Percentiles rank a stretch among this genome's conserved stretches.
phyloP scores from a whole-genome alignment of 768 basidiomycete species.

The Amanita exitialis region DNA sequence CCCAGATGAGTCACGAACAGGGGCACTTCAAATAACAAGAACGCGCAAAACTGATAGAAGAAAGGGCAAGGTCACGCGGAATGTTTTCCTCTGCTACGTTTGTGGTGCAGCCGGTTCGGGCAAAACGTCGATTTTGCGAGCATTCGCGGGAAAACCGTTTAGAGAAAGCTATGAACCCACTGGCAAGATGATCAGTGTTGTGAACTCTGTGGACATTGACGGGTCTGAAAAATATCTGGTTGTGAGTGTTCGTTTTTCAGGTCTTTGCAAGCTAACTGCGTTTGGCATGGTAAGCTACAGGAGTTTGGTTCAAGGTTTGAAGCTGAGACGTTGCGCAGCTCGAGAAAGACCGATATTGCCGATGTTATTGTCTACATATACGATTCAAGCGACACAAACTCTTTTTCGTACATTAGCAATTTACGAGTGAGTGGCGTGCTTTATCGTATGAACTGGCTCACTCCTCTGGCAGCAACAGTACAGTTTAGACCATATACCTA shows the following conservation, averaged over 20 bases:
- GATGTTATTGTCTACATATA: constrained; percentile 95
- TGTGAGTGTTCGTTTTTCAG: constrained; percentile 40
- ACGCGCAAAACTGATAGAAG: constrained; percentile 78
- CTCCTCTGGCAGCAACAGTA: constrained; percentile 77
- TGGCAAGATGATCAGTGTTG: constrained; percentile 81
- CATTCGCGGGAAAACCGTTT: constrained; percentile 81
- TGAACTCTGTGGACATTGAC: constrained; percentile 90
- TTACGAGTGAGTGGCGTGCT: constrained; percentile 50
- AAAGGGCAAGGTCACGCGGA: constrained; percentile 81
- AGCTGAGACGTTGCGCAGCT: constrained; percentile 77
- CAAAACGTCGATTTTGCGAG: constrained; percentile 79
- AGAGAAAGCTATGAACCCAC: constrained; percentile 76
- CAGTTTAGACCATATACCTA: constrained; percentile 88
- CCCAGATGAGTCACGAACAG: constrained; percentile 67
- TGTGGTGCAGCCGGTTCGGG: constrained; percentile 95
- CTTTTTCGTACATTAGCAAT: constrained; percentile 97
- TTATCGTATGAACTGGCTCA: constrained; percentile 9
- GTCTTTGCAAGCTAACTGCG: neutral
- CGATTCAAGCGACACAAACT: constrained; percentile 98
- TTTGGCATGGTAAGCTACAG: constrained; percentile 45
- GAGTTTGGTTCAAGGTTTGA: constrained; percentile 97
- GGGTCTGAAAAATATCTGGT: constrained; percentile 95
- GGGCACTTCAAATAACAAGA: constrained; percentile 76
- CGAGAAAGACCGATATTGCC: constrained; percentile 85
- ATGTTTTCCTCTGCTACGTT: constrained; percentile 89